A percentile compares a stretch with the other conserved stretches of the same genome.
These are phyloP conservation scores for Globisporangium apiculatum DNA, from an alignment of 352 stramenopile genomes.

Conservation along the genomic window DNA sequence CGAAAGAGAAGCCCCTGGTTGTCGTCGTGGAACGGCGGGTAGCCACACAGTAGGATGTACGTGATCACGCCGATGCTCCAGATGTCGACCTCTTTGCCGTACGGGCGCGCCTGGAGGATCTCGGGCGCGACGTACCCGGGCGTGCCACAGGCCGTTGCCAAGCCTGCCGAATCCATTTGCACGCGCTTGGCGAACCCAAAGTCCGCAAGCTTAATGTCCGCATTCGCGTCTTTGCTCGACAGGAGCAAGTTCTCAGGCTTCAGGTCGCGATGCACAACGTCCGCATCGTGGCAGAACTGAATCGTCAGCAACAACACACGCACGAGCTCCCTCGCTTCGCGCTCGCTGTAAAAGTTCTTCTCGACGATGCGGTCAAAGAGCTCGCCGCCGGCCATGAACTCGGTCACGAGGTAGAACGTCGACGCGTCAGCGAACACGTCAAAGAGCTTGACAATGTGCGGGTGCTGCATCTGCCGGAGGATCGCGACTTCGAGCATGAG, in stretches of 20 bases:
- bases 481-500: constrained; percentile 77
- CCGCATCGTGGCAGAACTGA: constrained; percentile 75
- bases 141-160: constrained; percentile 67
- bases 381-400: constrained; percentile 89
- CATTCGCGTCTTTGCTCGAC: constrained; percentile 61
- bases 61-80: constrained; percentile 90
- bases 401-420: constrained; percentile 97
- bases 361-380: constrained; percentile 86
- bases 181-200: constrained; percentile 84
- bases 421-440: constrained; percentile 89
- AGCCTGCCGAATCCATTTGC: constrained; percentile 33
- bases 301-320: constrained; percentile 78
- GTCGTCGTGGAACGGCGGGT: constrained; percentile 87
- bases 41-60: constrained; percentile 82
- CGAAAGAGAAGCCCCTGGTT: constrained; percentile 86
- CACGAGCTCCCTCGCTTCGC: constrained; percentile 71
- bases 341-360: constrained; percentile 83
- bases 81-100: constrained; percentile 79
- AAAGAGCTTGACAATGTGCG: constrained; percentile 85
- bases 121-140: constrained; percentile 78
- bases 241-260: constrained; percentile 96
- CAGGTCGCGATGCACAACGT: constrained; percentile 92
- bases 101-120: constrained; percentile 69
- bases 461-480: constrained; percentile 79
- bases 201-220: constrained; percentile 78